Evolutionary conservation across 2,329 filamentous ascomycete species (phyloP).

Genomic region (Seiridium cupressi): DNA sequence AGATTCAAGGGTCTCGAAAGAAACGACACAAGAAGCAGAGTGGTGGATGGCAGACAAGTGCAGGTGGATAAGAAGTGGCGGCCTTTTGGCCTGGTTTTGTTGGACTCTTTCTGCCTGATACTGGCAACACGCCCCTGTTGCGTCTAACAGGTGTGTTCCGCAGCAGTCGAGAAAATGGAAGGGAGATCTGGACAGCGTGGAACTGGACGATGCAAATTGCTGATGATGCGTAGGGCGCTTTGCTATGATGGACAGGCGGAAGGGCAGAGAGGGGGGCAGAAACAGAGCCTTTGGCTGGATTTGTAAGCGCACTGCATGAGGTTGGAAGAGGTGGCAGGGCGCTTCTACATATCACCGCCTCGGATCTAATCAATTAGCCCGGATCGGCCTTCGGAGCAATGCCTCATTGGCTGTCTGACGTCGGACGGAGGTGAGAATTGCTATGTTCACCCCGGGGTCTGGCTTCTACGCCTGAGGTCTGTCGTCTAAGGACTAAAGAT

Average conservation of each 20-base stretch:
- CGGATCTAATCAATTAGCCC: too few relatives aligned
- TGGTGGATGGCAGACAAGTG: slow-evolving; percentile 3
- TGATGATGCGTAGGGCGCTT: background rate
- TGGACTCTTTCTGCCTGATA: slow-evolving; percentile 8
- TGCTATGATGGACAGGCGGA: slow-evolving; percentile 19
- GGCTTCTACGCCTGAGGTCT: background rate
- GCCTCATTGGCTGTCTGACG: background rate
- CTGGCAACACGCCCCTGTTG: slow-evolving; percentile 9
- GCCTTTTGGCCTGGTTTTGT: slow-evolving; percentile 11
- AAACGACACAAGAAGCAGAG: slow-evolving; percentile 3
- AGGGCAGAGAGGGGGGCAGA: slow-evolving; percentile 28
- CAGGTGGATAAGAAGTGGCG: slow-evolving; percentile 8
- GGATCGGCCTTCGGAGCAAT: background rate
- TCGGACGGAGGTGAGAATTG: background rate
- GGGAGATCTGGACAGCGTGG: slow-evolving; percentile 5
- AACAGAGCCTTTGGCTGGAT: slow-evolving; percentile 11
- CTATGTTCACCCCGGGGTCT: background rate
- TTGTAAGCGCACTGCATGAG: slow-evolving; percentile 11
- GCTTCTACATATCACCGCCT: background rate
- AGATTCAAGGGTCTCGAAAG: background rate
- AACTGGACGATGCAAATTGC: background rate
- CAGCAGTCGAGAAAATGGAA: background rate
- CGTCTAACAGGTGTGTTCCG: slow-evolving; percentile 4
- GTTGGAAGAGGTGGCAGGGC: slow-evolving; percentile 1
- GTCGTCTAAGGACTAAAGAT: too few relatives aligned